Conservation (phyloP, 164 flowering plant species). For the Aristolochia californica region DNA sequence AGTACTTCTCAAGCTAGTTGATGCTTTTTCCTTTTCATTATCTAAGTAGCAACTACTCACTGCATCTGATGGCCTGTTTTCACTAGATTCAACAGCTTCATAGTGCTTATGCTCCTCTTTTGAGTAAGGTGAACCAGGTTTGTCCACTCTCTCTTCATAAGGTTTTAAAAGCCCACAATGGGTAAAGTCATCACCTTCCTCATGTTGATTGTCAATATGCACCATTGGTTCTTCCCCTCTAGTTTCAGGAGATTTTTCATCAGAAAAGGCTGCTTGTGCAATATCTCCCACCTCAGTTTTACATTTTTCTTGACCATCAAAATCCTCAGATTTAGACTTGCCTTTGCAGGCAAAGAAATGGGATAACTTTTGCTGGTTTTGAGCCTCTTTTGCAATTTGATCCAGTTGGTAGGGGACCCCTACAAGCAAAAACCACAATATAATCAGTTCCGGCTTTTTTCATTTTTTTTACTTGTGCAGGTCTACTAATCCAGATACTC, state of each 20-base stretch:
- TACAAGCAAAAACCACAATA: slow-evolving; percentile 13
- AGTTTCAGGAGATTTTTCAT: slow-evolving; percentile 7
- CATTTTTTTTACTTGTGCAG: not conserved
- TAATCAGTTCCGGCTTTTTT: not conserved
- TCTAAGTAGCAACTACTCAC: slow-evolving; percentile 18
- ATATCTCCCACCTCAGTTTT: slow-evolving; percentile 6
- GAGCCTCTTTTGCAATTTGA: slow-evolving; percentile 43
- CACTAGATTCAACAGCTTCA: too few relatives aligned
- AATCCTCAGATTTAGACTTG: slow-evolving; percentile 16
- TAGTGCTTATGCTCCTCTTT: too few relatives aligned
- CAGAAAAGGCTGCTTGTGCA: slow-evolving; percentile 12
- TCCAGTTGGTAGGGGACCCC: slow-evolving; percentile 94
- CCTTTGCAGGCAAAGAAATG: slow-evolving; percentile 50
- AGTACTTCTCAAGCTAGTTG: slow-evolving; percentile 16
- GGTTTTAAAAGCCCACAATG: slow-evolving; percentile 6
- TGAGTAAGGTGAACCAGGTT: too few relatives aligned
- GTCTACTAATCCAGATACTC: not conserved
- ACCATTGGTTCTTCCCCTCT: slow-evolving; percentile 13
- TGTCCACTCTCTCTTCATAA: slow-evolving; percentile 12
- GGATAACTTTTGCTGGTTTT: slow-evolving; percentile 67
- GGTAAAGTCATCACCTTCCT: not conserved
- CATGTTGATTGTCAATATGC: not conserved
- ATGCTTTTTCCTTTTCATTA: slow-evolving; percentile 16
- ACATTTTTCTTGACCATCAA: slow-evolving; percentile 12
- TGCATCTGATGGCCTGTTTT: slow-evolving; percentile 22